A percentile compares a stretch with the other conserved stretches of the same genome.
Conservation (phyloP, 2,329 filamentous ascomycete species). For the Monilinia polystroma region DNA sequence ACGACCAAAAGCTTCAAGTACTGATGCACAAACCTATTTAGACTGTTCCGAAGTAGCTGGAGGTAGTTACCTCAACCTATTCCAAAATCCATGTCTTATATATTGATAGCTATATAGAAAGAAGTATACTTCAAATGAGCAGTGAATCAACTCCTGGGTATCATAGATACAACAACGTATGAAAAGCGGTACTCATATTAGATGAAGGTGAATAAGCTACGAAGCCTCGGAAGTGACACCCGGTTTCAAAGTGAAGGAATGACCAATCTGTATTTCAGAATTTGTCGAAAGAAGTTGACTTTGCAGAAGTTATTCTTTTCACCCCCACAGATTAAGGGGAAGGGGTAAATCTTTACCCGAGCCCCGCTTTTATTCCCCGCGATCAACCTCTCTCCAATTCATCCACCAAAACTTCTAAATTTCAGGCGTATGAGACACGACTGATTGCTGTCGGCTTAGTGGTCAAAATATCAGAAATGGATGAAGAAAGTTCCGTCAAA, state of each 20-base stretch:
- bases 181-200: no score
- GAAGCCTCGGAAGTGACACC: not conserved
- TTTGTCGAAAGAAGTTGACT: not conserved
- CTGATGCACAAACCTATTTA: not conserved
- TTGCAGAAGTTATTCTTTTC: not conserved
- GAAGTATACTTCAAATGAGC: not conserved
- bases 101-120: not conserved
- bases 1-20: not conserved
- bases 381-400: conserved; percentile 5
- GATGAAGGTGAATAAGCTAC: no score
- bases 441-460: not conserved
- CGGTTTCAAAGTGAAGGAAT: not conserved
- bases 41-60: no score
- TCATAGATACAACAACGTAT: no score
- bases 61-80: not conserved
- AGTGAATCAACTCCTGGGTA: not conserved
- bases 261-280: not conserved
- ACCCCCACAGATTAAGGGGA: not conserved
- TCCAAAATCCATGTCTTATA: not conserved
- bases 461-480: not conserved
- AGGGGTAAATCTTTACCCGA: conserved; percentile 19
- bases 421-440: not conserved
- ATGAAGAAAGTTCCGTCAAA: conserved; percentile 17
- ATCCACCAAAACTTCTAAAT: not conserved
- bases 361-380: conserved; percentile 4